A percentile compares a stretch with the other conserved stretches of the same genome.
These are phyloP conservation scores for Raffaelea arxii DNA, from an alignment of 2,329 filamentous ascomycete genomes.

Conservation along the genomic window DNA sequence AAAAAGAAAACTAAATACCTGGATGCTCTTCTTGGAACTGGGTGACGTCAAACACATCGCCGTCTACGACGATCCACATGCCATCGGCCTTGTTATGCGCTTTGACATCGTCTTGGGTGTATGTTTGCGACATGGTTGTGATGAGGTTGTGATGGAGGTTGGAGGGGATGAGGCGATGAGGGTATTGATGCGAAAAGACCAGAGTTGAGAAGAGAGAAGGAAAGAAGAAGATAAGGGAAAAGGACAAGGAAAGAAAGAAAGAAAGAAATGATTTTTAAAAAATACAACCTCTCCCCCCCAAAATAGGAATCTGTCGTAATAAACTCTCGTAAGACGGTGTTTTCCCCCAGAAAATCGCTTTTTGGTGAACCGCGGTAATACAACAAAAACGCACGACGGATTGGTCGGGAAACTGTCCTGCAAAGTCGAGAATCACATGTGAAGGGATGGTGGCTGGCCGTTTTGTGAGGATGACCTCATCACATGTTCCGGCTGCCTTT, in stretches of 20 bases:
- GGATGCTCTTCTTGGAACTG: slow-evolving; percentile 80
- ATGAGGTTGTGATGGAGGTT: background rate
- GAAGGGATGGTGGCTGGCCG: no score
- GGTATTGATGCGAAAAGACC: background rate
- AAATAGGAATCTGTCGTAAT: no score
- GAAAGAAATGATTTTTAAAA: background rate
- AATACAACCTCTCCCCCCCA: no score
- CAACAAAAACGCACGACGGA: no score
- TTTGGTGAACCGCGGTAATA: no score
- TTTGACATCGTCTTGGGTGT: slow-evolving; percentile 75
- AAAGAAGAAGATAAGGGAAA: slow-evolving; percentile 2
- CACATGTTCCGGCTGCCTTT: no score
- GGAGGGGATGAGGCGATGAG: slow-evolving; percentile 15
- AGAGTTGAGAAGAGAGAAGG: background rate
- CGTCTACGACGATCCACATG: slow-evolving; percentile 84
- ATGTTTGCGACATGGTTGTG: slow-evolving; percentile 72
- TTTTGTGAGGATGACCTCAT: no score
- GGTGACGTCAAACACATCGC: slow-evolving; percentile 92
- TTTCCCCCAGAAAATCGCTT: no score
- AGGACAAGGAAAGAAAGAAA: background rate
- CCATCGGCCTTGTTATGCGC: slow-evolving; percentile 81
- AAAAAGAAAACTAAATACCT: slow-evolving; percentile 38
- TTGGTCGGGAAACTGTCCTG: no score
- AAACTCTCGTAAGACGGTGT: no score
- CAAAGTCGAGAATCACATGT: no score